Evolutionary conservation across 805 yeast species (phyloP).

Genomic region (Yamadazyma takamatsuzukensis): DNA sequence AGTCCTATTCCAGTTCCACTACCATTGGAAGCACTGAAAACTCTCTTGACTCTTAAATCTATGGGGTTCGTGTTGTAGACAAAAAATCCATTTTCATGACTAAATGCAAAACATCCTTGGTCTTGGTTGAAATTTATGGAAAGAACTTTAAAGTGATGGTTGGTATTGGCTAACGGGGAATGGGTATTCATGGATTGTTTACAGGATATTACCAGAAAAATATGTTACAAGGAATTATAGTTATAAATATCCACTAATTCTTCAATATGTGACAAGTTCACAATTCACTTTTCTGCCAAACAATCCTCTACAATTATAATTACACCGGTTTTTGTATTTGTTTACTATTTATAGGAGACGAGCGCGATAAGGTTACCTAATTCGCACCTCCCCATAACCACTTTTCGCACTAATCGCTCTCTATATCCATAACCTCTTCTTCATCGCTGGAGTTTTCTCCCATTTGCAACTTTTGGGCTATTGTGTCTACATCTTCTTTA

Average conservation of each 20-base stretch:
- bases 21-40: constrained; percentile 23
- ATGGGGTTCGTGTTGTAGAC: constrained; percentile 88
- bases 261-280: too few species aligned
- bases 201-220: too few species aligned
- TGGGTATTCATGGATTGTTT: constrained; percentile 24
- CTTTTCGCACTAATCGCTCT: constrained; percentile 56
- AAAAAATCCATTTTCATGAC: constrained; percentile 75
- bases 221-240: too few species aligned
- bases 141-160: constrained; percentile 24
- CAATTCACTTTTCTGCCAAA: too few species aligned
- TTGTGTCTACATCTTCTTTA: constrained; percentile 7
- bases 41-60: constrained; percentile 65
- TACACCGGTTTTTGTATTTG: too few species aligned
- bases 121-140: constrained; percentile 82
- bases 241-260: too few species aligned
- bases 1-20: constrained; percentile 63
- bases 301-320: too few species aligned
- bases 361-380: too few species aligned
- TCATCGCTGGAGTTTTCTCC: constrained; percentile 53
- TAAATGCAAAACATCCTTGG: constrained; percentile 82
- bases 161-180: constrained; percentile 12
- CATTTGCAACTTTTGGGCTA: constrained; percentile 37
- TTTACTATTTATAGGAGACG: too few species aligned
- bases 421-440: constrained; percentile 56
- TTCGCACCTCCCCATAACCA: too few species aligned